phyloP scores from a whole-genome alignment of 257 asterid genomes.

The Fraxinus americana region DNA sequence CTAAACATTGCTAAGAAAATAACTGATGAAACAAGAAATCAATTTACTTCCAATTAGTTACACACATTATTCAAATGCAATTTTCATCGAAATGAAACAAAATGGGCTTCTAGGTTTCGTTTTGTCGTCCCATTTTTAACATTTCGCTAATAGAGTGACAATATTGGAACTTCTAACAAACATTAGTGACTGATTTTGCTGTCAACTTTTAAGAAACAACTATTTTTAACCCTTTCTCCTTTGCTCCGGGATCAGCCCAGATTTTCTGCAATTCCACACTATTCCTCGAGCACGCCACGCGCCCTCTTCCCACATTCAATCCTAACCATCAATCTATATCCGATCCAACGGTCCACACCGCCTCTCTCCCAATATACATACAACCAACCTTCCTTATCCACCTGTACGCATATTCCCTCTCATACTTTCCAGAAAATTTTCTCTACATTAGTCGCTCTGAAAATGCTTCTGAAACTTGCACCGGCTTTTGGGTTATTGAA shows the following conservation, averaged over 20 bases:
- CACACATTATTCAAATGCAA: background rate
- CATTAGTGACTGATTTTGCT: background rate
- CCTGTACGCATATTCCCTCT: background rate
- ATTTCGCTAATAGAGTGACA: too few relatives aligned
- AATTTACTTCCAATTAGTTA: too few relatives aligned
- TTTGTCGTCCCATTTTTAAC: background rate
- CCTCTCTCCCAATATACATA: background rate
- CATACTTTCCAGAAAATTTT: background rate
- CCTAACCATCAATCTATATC: conserved; percentile 21
- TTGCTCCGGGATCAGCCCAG: background rate
- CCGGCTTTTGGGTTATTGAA: conserved; percentile 55
- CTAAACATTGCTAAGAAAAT: too few relatives aligned
- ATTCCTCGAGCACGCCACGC: conserved; percentile 44
- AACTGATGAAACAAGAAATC: background rate
- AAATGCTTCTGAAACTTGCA: conserved; percentile 68
- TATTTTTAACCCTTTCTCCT: background rate
- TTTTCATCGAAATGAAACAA: too few relatives aligned
- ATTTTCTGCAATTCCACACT: background rate
- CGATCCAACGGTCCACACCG: conserved; percentile 27
- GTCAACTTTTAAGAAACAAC: background rate
- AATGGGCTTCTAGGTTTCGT: background rate
- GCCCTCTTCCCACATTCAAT: conserved; percentile 28
- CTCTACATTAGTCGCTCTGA: background rate
- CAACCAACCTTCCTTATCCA: background rate
- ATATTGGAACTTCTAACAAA: background rate